Evolutionary conservation across 371 early-diverging fungal genomes (phyloP).

Genomic region (Mucor piriformis): DNA sequence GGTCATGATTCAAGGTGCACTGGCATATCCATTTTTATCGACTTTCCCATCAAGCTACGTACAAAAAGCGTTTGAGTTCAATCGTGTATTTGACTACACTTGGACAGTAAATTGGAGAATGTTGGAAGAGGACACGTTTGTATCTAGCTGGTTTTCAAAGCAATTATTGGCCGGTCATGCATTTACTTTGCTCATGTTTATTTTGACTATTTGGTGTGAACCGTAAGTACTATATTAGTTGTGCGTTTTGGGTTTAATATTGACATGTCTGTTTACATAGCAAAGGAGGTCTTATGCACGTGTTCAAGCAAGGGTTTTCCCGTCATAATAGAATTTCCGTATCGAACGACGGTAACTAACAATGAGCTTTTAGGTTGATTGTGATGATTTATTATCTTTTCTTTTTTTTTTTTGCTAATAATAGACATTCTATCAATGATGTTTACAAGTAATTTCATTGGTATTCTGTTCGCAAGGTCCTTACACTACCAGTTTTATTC

Average conservation of each 20-base stretch:
- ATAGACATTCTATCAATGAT: conserved; percentile 68
- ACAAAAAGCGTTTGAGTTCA: conserved; percentile 83
- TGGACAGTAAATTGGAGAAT: conserved; percentile 98
- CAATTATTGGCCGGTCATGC: conserved; percentile 66
- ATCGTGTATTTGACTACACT: conserved; percentile 78
- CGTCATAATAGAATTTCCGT: conserved; percentile 14
- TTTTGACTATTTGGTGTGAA: conserved; percentile 57
- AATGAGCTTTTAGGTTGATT: neutral
- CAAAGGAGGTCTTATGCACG: conserved; percentile 56
- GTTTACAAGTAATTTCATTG: conserved; percentile 86
- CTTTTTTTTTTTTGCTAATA: neutral
- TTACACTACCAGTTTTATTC: conserved; percentile 95
- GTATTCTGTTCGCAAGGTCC: conserved; percentile 85
- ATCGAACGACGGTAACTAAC: conserved; percentile 42
- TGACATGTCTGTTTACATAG: conserved; percentile 20
- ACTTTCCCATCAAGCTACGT: conserved; percentile 68
- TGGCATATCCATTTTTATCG: conserved; percentile 77
- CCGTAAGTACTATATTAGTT: conserved; percentile 22
- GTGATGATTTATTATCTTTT: conserved; percentile 18
- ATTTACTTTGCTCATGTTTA: conserved; percentile 61
- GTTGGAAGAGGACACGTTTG: conserved; percentile 69
- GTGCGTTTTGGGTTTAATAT: neutral
- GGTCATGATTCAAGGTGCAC: conserved; percentile 57
- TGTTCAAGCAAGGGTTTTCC: conserved; percentile 47
- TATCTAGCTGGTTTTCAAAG: conserved; percentile 59